Percentiles rank a stretch among this genome's conserved stretches.
Conservation (phyloP, 371 early-diverging fungal species). For the Thermomucor indicae-seudaticae region DNA sequence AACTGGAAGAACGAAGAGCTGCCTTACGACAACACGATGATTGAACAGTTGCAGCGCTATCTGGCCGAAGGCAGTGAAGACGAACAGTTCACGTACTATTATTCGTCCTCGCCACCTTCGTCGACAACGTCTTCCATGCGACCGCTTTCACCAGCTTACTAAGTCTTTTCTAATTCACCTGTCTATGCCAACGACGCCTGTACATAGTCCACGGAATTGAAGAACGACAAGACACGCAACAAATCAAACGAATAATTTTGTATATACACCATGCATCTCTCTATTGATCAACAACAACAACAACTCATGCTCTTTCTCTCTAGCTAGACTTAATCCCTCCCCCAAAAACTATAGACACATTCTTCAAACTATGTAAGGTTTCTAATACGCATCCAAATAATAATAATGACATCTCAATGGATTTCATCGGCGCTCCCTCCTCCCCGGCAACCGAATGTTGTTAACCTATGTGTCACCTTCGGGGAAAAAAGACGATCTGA, state of each 20-base stretch:
- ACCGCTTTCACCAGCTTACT: constrained; percentile 1
- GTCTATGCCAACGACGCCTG: not conserved
- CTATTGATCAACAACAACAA: not conserved
- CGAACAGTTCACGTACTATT: constrained; percentile 14
- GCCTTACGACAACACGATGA: constrained; percentile 16
- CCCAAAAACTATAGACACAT: no score
- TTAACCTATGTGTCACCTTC: no score
- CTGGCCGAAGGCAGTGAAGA: constrained; percentile 11
- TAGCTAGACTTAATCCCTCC: no score
- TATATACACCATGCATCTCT: no score
- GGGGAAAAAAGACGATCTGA: no score
- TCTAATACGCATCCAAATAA: no score
- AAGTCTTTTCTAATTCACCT: not conserved
- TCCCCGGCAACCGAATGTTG: no score
- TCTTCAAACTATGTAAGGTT: no score
- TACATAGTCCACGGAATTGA: not conserved
- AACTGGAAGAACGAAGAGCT: constrained; percentile 34
- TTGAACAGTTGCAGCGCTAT: constrained; percentile 9
- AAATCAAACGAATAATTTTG: no score
- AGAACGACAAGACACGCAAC: not conserved
- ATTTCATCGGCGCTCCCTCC: no score
- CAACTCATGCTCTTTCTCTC: not conserved
- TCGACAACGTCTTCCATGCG: constrained; percentile 11
- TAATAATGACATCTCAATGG: no score
- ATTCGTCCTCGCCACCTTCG: constrained; percentile 7